Base-by-base conservation (phyloP, 2,329 filamentous ascomycete species). In the Penicillium sp. region DNA sequence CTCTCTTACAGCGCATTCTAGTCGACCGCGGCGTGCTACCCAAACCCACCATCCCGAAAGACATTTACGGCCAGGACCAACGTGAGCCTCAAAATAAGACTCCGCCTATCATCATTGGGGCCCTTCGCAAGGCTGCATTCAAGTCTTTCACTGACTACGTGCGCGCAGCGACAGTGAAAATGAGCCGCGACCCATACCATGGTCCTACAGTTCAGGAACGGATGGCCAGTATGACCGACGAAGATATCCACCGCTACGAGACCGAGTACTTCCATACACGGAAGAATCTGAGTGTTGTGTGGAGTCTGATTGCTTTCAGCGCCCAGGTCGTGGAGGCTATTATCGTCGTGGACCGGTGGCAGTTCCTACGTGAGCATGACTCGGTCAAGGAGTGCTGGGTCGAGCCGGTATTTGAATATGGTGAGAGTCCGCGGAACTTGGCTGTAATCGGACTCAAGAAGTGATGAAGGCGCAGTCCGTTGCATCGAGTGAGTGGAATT, bases 291-390 rank as follows among this genome's bases (percentile, higher is more conserved):
- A 88, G 85, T 58, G 77, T 94, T 6, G 80, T 94, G 43, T 98
- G 93, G 93, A 88, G 81, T 53, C 65, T 98, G 56, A 98, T 98
- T 91, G 90, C 93, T 1, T 96, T 95, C 57, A 94, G 88, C 63
- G 90, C 91, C 2, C 81, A 81, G 14, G 84, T 95, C 3, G 83
- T 94, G 2, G 93, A 98, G 71, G 87, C 88, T 20, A 72, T 94
- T 43, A 91, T 98, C 56, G 88, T 94, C 36, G 80, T 84, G 31
- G 93, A 98, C 72, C 78, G 93, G 31, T 98, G 88, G 86, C 71
- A 86, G 47, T 98, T 84, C 69, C 71, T 98, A 52, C 78, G 74
- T 42, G 91, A 98, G 69, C 86, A 94, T 34, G 78, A 84, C 28
- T 70, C 83, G 5, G 82, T 89, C 30, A 71, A 78, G 50, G 77